Evolutionary conservation across 768 basidiomycete species (phyloP), one percentile per base, ranked within the genome.

Genomic region (Boletus rubescentipes): DNA sequence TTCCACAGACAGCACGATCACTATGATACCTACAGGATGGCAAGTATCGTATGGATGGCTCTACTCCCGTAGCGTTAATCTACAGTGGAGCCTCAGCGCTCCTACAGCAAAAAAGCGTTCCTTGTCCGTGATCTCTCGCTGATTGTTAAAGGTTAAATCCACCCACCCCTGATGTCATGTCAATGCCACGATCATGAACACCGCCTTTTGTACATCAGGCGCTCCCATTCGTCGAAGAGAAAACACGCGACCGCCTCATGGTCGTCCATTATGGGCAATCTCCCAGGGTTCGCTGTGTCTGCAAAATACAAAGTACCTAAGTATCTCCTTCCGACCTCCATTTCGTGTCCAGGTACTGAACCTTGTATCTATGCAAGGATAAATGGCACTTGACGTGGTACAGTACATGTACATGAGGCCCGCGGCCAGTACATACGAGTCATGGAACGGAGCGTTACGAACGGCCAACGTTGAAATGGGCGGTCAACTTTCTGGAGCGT

Each of bases 241-340:
- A 36, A 37, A 57, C 70, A 72, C 59, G 67, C 63, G 63, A 56
- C 26, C 37, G 9, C 71, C 71, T 69, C 71, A 60, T 69, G 70
- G 39, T 30, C 30, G 14, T 18, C n/a, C 34, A 26, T 51, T 60
- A 59, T 48, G 49, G 60, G 5, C 57, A 21, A 46, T 29, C 54
- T 63, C 50, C 40, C 51, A 40, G 48, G 60, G n/a, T 34, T 39
- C 26, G 0, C 26, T 4, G 26, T 26, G 4, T 26, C 26, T 26
- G 26, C 26, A 26, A 26, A 35, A 50, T 46, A 35, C 49, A 53
- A 49, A 43, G 41, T 59, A 35, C 35, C 53, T 49, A 31, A 54
- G 18, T 26, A 21, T 6, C 7, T 36, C 30, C 35, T 41, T 48
- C 36, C 14, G 23, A 11, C 44, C 54, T 70, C 53, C 68, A 68